Evolutionary conservation across 2,329 filamentous ascomycete genomes (phyloP), one percentile per base, ranked within the genome.

Genomic region (Gnomoniopsis sp.): DNA sequence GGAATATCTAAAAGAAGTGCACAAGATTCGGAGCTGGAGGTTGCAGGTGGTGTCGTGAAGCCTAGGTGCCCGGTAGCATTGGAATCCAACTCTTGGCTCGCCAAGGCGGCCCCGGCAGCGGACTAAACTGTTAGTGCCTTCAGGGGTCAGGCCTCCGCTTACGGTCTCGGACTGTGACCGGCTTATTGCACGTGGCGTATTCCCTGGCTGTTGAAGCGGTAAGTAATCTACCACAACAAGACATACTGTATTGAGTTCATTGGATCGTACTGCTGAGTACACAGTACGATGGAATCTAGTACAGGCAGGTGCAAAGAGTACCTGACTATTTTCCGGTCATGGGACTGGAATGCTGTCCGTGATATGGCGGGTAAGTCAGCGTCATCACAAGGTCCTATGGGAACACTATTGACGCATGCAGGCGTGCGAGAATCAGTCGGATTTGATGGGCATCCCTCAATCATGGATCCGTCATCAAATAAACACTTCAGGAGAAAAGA

Each of bases 181-280:
- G 21, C 44, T 55, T 46, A 34, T n/a, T 55, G 53, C 53, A 49
- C 41, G 44, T 47, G 53, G 44, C 53, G 48, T 55, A 22, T 34
- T 46, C 53, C 53, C 44, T 33, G 41, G 17, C 4, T 41, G 14
- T 41, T 14, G 36, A 41, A 41, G 36, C 4, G 7, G 36, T 14
- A 41, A 41, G 36, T 41, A 41, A n/a, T 41, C 26, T 30, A 30
- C 26, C 8, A 30, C 8, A 30, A 8, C 8, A 30, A 4, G 8
- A 30, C 26, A 30, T 30, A 30, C 8, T 30, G n/a, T n/a, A n/a
- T n/a, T n/a, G n/a, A n/a, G n/a, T 30, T 30, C 4, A 30, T 30
- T 30, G 26, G 4, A 30, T 30, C 8, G 4, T 30, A 30, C 26
- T 30, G 26, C 26, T 15, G 34, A 41, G 14, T 3, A n/a, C n/a